Conservation (phyloP, 1,284 basidiomycete species). For the Austroboletus niveus region DNA sequence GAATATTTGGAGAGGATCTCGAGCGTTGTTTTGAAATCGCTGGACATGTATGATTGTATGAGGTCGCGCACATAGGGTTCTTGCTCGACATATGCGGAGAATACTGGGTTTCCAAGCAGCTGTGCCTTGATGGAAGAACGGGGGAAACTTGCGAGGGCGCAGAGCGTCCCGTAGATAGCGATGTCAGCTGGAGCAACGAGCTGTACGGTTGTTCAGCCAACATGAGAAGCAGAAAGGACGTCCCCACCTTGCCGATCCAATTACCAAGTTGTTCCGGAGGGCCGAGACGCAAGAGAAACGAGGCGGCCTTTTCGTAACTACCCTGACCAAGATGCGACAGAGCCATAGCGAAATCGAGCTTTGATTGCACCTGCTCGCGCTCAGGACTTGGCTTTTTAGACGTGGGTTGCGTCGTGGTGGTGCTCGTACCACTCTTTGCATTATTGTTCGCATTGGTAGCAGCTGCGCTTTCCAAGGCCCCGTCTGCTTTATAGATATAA, state of each 20-base stretch:
- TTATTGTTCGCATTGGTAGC: slow-evolving; percentile 20
- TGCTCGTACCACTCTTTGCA: slow-evolving; percentile 16
- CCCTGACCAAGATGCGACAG: slow-evolving; percentile 69
- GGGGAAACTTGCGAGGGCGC: slow-evolving; percentile 73
- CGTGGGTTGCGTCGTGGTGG: slow-evolving; percentile 32
- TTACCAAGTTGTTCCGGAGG: slow-evolving; percentile 62
- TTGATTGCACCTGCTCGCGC: slow-evolving; percentile 66
- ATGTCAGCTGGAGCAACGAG: slow-evolving; percentile 77
- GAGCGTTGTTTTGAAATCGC: slow-evolving; percentile 78
- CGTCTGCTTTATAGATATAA: slow-evolving; percentile 89
- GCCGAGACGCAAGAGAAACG: slow-evolving; percentile 66
- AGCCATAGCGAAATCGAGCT: slow-evolving; percentile 76
- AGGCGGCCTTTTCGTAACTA: slow-evolving; percentile 75
- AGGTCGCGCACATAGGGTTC: slow-evolving; percentile 84
- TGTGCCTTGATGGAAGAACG: slow-evolving; percentile 67
- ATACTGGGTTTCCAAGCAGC: slow-evolving; percentile 67
- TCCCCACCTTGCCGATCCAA: slow-evolving; percentile 64
- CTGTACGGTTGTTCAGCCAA: slow-evolving; percentile 34
- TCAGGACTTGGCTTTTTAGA: slow-evolving; percentile 49
- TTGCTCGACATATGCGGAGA: slow-evolving; percentile 78
- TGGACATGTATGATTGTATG: slow-evolving; percentile 77
- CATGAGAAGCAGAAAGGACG: not conserved
- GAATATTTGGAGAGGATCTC: slow-evolving; percentile 70
- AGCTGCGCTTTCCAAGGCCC: slow-evolving; percentile 69
- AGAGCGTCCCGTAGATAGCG: slow-evolving; percentile 79